phyloP scores from a whole-genome alignment of 192 early-diverging fungal genomes.

The Chytriomyces hyalinus region DNA sequence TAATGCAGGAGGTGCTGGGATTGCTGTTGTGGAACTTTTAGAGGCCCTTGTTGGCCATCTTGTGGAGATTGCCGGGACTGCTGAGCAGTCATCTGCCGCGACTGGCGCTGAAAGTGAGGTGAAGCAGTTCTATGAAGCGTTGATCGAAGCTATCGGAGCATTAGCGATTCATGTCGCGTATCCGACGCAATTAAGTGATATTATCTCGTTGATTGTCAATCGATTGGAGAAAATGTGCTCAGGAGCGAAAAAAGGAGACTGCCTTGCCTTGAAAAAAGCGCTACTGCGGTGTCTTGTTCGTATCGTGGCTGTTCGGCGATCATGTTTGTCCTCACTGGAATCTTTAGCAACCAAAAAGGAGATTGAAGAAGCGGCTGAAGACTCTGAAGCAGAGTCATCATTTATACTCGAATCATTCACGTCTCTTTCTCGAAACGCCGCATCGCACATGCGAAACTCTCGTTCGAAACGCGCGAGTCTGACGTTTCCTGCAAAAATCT shows the following conservation, averaged over 20 bases:
- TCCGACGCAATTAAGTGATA: slow-evolving; percentile 47
- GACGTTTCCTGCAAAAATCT: slow-evolving; percentile 18
- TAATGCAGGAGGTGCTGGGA: slow-evolving; percentile 6
- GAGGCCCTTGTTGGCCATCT: slow-evolving; percentile 39
- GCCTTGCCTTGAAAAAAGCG: background rate
- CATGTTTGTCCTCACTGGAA: background rate
- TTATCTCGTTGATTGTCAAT: slow-evolving; percentile 45
- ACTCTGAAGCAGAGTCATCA: background rate
- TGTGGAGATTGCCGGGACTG: background rate
- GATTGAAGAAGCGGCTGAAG: background rate
- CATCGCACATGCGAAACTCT: too few relatives aligned
- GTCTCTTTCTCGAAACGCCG: background rate
- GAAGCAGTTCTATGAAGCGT: slow-evolving; percentile 11
- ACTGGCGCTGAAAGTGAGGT: background rate
- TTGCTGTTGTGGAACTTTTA: slow-evolving; percentile 44
- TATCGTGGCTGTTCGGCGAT: slow-evolving; percentile 14
- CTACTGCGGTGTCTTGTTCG: slow-evolving; percentile 20
- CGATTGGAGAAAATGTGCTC: slow-evolving; percentile 12
- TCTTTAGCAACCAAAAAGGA: background rate
- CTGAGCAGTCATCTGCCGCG: too few relatives aligned
- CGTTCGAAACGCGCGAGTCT: slow-evolving; percentile 9
- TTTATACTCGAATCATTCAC: background rate
- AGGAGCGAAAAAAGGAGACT: background rate
- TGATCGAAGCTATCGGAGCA: slow-evolving; percentile 34
- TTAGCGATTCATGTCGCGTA: slow-evolving; percentile 40